A percentile compares a stretch with the other conserved stretches of the same genome.
Evolutionary conservation across 208 protist species (phyloP).

Genomic region (Crithidia bombi): DNA sequence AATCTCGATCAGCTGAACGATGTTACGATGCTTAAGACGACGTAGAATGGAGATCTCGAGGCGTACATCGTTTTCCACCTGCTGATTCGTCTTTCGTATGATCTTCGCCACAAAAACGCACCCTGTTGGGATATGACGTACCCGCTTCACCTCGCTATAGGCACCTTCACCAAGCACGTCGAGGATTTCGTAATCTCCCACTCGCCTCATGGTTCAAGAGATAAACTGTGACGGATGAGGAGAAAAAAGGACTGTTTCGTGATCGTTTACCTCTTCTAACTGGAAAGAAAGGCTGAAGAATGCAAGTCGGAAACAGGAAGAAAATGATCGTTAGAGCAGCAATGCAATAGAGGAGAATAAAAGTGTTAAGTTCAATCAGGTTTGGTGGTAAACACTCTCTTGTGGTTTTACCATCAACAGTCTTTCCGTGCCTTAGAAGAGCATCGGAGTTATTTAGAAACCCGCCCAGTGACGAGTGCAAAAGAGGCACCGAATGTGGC

Average conservation of each 20-base stretch:
- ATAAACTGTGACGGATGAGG: background rate
- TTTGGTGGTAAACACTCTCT: no score
- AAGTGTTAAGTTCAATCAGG: no score
- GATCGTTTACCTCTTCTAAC: background rate
- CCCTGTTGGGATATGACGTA: constrained; percentile 69
- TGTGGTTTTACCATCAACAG: no score
- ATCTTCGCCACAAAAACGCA: constrained; percentile 85
- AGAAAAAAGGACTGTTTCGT: background rate
- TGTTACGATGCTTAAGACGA: constrained; percentile 78
- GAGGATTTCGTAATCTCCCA: constrained; percentile 88
- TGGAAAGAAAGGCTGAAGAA: background rate
- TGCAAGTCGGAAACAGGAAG: background rate
- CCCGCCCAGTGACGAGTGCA: no score
- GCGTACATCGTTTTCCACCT: constrained; percentile 74
- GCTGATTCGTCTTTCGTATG: constrained; percentile 68
- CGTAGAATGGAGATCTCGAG: constrained; percentile 86
- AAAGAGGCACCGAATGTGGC: no score
- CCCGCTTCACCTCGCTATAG: constrained; percentile 86
- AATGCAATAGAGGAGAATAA: background rate
- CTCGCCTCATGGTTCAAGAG: constrained; percentile 51
- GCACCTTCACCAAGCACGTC: constrained; percentile 77
- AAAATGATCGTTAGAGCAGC: no score
- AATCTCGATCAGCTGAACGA: constrained; percentile 87
- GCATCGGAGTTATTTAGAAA: no score
- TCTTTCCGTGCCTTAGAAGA: no score